These are phyloP conservation scores for Domatiomyces globalis DNA, from an alignment of 2,329 filamentous ascomycete genomes.

Conservation along the genomic window DNA sequence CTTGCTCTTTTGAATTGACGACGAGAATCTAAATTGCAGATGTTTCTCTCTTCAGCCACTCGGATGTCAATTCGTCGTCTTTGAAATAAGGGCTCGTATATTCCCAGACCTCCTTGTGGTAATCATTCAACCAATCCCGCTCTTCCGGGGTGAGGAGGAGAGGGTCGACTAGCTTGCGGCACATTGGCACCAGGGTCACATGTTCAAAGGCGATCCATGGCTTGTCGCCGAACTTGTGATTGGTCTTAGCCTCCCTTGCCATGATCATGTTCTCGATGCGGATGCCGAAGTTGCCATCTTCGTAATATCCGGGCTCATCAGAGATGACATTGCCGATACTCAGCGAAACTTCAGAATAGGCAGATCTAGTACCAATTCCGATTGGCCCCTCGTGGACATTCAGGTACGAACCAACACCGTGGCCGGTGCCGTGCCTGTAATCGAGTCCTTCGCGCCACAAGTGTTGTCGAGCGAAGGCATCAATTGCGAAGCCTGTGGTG, in stretches of 20 bases:
- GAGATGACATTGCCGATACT: slow-evolving; percentile 90
- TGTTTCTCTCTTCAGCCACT: slow-evolving; percentile 68
- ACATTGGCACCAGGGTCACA: slow-evolving; percentile 93
- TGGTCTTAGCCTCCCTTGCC: slow-evolving; percentile 75
- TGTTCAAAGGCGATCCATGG: slow-evolving; percentile 91
- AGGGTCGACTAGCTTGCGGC: slow-evolving; percentile 70
- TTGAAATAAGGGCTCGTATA: slow-evolving; percentile 70
- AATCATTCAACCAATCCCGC: slow-evolving; percentile 74
- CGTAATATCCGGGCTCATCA: slow-evolving; percentile 93
- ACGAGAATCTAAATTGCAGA: slow-evolving; percentile 6
- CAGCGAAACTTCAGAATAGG: slow-evolving; percentile 81
- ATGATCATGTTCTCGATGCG: slow-evolving; percentile 94
- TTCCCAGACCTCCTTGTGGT: slow-evolving; percentile 64
- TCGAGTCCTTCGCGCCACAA: slow-evolving; percentile 89
- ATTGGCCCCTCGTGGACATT: slow-evolving; percentile 98
- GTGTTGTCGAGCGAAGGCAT: slow-evolving; percentile 75
- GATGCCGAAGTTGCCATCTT: slow-evolving; percentile 87
- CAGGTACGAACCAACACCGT: slow-evolving; percentile 85
- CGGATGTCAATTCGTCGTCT: slow-evolving; percentile 53
- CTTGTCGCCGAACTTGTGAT: slow-evolving; percentile 81
- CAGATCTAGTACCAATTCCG: slow-evolving; percentile 80
- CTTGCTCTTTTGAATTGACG: background rate
- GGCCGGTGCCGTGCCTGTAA: slow-evolving; percentile 90
- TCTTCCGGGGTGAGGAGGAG: slow-evolving; percentile 58
- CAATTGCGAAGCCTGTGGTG: slow-evolving; percentile 83